phyloP scores from a whole-genome alignment of 208 protist species.

The Novymonas esmeraldas region DNA sequence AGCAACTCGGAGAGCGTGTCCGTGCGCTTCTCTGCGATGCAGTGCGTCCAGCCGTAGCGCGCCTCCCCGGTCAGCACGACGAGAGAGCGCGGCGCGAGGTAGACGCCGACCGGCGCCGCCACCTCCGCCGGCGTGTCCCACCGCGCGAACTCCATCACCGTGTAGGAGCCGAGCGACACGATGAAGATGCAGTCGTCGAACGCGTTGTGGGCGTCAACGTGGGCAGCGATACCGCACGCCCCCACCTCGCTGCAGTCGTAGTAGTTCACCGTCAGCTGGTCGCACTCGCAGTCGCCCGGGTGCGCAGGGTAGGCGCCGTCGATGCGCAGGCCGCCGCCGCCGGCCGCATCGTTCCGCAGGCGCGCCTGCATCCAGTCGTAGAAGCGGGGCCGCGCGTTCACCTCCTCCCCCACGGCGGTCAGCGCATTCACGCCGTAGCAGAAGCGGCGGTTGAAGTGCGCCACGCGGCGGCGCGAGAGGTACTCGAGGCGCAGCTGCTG shows the following conservation, averaged over 20 bases:
- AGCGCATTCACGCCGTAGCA: constrained; percentile 72
- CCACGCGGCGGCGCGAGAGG: constrained; percentile 64
- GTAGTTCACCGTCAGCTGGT: constrained; percentile 86
- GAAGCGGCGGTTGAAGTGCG: constrained; percentile 85
- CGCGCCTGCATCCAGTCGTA: constrained; percentile 67
- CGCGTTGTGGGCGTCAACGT: constrained; percentile 77
- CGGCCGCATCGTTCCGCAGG: constrained; percentile 35
- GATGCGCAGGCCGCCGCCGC: constrained; percentile 20
- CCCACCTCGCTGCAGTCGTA: constrained; percentile 64
- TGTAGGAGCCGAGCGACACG: constrained; percentile 82
- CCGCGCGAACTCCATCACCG: constrained; percentile 79
- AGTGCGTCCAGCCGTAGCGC: constrained; percentile 81
- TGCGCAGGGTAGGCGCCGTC: constrained; percentile 35
- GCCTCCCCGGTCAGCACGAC: constrained; percentile 64
- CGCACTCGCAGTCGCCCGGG: constrained; percentile 33
- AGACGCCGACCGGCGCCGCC: constrained; percentile 41
- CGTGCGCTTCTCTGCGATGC: constrained; percentile 67
- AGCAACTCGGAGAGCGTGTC: constrained; percentile 67
- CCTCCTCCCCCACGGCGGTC: constrained; percentile 47
- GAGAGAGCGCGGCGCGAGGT: constrained; percentile 59
- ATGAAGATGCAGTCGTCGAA: constrained; percentile 62
- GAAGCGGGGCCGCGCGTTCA: constrained; percentile 62
- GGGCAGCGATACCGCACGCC: constrained; percentile 64
- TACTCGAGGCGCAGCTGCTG: constrained; percentile 42
- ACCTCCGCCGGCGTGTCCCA: constrained; percentile 35